These are phyloP conservation scores for Coccinonectria pachysandricola DNA, from an alignment of 2,329 filamentous ascomycete genomes.

Conservation along the genomic window DNA sequence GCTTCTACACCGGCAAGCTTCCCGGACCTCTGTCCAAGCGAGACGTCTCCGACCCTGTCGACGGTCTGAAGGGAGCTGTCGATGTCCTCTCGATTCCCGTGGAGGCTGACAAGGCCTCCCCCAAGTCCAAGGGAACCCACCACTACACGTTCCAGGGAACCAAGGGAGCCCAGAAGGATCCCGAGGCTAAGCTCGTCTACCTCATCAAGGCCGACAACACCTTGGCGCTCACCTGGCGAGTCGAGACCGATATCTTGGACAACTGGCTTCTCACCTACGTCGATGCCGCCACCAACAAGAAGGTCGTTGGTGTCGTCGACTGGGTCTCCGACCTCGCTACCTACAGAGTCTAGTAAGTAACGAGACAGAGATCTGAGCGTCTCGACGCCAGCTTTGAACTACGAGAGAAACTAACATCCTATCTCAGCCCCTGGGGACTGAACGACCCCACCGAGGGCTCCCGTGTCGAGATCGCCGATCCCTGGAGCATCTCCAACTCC, in stretches of 20 bases:
- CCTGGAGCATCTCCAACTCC: conserved; percentile 35
- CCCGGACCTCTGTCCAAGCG: conserved; percentile 31
- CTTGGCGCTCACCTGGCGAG: conserved; percentile 43
- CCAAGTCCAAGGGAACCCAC: conserved; percentile 18
- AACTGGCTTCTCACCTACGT: conserved; percentile 53
- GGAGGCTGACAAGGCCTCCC: conserved; percentile 15
- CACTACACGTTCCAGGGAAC: conserved; percentile 35
- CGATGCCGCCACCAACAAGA: conserved; percentile 35
- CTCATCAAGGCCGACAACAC: conserved; percentile 36
- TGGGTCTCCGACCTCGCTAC: conserved; percentile 43
- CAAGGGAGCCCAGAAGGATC: conserved; percentile 38
- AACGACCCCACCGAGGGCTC: conserved; percentile 43
- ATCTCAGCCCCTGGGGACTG: conserved; percentile 34
- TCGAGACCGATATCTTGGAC: conserved; percentile 46
- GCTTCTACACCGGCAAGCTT: conserved; percentile 32
- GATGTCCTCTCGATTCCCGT: conserved; percentile 24
- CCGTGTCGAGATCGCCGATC: conserved; percentile 35
- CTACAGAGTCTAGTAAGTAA: conserved; percentile 38
- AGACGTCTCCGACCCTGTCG: conserved; percentile 31
- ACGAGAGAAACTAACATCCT: too few relatives aligned
- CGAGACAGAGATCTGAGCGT: background rate
- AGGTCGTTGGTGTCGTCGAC: conserved; percentile 44
- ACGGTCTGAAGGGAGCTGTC: conserved; percentile 32
- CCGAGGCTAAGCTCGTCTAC: conserved; percentile 46
- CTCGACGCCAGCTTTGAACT: too few relatives aligned